Base-by-base conservation (phyloP, 1,284 basidiomycete genomes). In the Ceratobasidium sp. region DNA sequence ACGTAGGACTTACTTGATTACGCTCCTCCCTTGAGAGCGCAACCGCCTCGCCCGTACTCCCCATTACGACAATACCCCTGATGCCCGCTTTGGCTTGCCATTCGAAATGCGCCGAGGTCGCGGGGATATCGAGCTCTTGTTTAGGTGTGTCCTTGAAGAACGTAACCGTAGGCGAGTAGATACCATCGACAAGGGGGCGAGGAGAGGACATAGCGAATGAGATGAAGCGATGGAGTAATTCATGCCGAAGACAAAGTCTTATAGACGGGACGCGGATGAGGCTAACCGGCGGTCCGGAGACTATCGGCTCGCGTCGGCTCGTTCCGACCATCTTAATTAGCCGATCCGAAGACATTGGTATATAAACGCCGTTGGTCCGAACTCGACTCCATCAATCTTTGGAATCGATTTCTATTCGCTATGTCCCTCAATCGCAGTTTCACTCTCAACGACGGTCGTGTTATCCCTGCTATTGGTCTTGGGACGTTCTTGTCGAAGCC, bases 41-140 rank as follows among this genome's bases (percentile, higher is more conserved):
- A 19, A 82, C 81, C 2, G 82, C 81, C 72, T 83, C 82, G 7
- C 81, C 82, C 11, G 81, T 83, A 8, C 79, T 79, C 1, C 82
- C 82, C 57, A 80, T 79, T 2, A 82, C 76, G 5, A 82, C 80
- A 44, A 83, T 77, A 27, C 82, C 82, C 47, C 77, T 76, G 19
- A 78, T 67, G 1, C 78, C 79, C 60, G 78, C 65, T 60, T 63
- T 51, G 17, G 79, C 79, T 51, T 78, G 75, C 73, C 79, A 81
- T 47, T 79, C 75, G 54, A 82, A 80, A 64, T 82, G 82, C 75
- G 78, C 77, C 24, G 77, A 73, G 71, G 80, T 78, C 1, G 79
- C 78, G 19, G 78, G 78, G 41, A 81, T 66, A 73, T 83, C 82
- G 19, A 83, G 77, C 44, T 80, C 79, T 63, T 82, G 82, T 62